Conservation (phyloP, 108 stramenopile species). For the Licmophora abbreviata region DNA sequence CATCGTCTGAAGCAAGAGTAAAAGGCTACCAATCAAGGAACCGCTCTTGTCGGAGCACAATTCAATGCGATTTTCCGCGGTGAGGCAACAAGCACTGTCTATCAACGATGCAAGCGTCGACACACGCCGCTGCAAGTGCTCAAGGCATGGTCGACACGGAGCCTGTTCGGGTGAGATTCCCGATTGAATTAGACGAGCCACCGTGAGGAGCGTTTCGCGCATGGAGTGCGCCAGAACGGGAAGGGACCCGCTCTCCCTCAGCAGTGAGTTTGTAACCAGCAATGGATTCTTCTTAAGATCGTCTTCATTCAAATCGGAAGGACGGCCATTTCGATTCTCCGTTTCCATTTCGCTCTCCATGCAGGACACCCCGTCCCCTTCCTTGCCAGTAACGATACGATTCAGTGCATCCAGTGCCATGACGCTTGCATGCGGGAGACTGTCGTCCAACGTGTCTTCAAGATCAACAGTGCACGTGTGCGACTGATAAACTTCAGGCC, state of each 20-base stretch:
- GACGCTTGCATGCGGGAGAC: too few relatives aligned
- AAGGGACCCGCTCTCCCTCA: conserved; percentile 50
- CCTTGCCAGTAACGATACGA: conserved; percentile 55
- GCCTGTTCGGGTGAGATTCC: too few relatives aligned
- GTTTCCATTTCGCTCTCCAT: conserved; percentile 14
- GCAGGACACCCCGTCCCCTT: conserved; percentile 24
- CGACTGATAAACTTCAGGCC: too few relatives aligned
- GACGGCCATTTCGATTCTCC: not conserved
- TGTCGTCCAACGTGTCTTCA: too few relatives aligned
- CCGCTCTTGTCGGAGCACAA: conserved; percentile 13
- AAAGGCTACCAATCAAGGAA: conserved; percentile 22
- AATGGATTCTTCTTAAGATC: conserved; percentile 45
- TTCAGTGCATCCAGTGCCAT: conserved; percentile 39
- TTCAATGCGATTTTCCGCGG: conserved; percentile 30
- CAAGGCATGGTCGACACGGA: conserved; percentile 24
- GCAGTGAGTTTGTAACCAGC: conserved; percentile 45
- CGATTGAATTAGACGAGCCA: not conserved
- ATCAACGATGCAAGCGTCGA: conserved; percentile 45
- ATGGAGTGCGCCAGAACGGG: conserved; percentile 43
- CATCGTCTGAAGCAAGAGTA: conserved; percentile 19
- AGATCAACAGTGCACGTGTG: too few relatives aligned
- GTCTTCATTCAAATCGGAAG: conserved; percentile 5
- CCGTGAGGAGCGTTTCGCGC: conserved; percentile 33
- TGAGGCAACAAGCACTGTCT: conserved; percentile 64
- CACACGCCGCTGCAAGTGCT: conserved; percentile 34